Base-by-base conservation (phyloP, 805 yeast species). In the Schwanniomyces polymorphus region DNA sequence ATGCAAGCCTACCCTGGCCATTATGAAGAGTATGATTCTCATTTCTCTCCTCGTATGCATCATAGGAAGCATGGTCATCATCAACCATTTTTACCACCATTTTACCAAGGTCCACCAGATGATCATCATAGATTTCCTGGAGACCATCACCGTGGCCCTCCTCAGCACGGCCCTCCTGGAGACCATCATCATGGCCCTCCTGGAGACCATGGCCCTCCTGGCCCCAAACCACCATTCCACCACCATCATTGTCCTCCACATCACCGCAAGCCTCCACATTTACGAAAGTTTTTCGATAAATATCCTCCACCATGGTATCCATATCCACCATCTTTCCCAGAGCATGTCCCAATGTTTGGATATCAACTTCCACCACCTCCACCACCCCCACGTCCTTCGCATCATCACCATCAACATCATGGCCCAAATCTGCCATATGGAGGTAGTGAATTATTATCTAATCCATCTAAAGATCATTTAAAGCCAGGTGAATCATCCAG, bases 261-360 rank as follows among this genome's bases (percentile, higher is more conserved):
- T 37, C 27, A 37, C 7, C 39, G 39, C 21, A 31, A 31, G 21
- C 39, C 39, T 7, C 39, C 39, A 37, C 48, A 41, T 17, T 48
- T 44, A 17, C 27, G 40, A 29, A 38, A 25, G n/a, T 31, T 31
- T 31, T 31, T 31, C 14, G 35, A 31, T 18, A 31, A 31, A 14
- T 31, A 31, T 11, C 35, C 35, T 18, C 43, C 27, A 3, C 50
- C 43, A 2, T 40, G 47, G 38, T 14, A 17, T 26, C 31, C 39
- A 14, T 46, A 41, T 27, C 48, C 40, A 4, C 43, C 34, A 14
- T 49, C 49, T 6, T 42, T 38, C 7, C 51, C 41, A 18, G 44
- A 42, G n/a, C 44, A 44, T 43, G 33, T 41, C 2, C 43, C 37
- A n/a, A 17, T 34, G 33, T 18, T 26, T 17, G 40, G 40, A 2